Conservation (phyloP, 2,329 filamentous ascomycete genomes). For the Fusarium sarcochroum region DNA sequence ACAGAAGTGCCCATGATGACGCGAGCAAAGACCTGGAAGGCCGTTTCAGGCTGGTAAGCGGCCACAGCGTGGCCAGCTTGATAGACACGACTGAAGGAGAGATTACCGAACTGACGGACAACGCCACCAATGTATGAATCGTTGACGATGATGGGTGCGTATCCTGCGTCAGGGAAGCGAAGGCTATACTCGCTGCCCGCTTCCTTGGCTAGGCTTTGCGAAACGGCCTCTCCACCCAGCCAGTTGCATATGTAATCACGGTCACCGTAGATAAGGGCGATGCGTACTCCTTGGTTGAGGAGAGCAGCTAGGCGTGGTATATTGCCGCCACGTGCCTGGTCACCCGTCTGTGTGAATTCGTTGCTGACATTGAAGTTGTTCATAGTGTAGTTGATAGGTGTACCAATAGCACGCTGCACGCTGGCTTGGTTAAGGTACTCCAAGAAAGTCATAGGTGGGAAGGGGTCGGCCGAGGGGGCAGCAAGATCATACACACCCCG, state of each 20-base stretch:
- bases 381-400: slow-evolving; percentile 72
- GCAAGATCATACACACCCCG: slow-evolving; percentile 74
- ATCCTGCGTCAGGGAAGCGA: slow-evolving; percentile 76
- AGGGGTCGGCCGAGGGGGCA: slow-evolving; percentile 68
- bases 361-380: slow-evolving; percentile 61
- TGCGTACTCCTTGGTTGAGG: slow-evolving; percentile 72
- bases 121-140: slow-evolving; percentile 77
- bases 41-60: slow-evolving; percentile 72
- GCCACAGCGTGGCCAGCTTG: slow-evolving; percentile 75
- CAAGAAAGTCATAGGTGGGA: slow-evolving; percentile 72
- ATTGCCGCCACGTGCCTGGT: slow-evolving; percentile 75
- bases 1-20: slow-evolving; percentile 70
- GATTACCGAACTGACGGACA: slow-evolving; percentile 82
- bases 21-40: slow-evolving; percentile 72
- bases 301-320: slow-evolving; percentile 71
- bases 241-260: slow-evolving; percentile 76
- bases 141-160: slow-evolving; percentile 79
- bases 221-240: slow-evolving; percentile 81
- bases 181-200: slow-evolving; percentile 62
- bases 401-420: slow-evolving; percentile 72
- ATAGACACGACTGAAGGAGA: slow-evolving; percentile 77
- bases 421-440: slow-evolving; percentile 74
- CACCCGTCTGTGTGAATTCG: slow-evolving; percentile 66
- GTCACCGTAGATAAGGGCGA: slow-evolving; percentile 80
- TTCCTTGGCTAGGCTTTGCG: slow-evolving; percentile 70